Evolutionary conservation across 2,329 filamentous ascomycete genomes (phyloP), one percentile per base, ranked within the genome.

Genomic region (Talaromyces sp.): DNA sequence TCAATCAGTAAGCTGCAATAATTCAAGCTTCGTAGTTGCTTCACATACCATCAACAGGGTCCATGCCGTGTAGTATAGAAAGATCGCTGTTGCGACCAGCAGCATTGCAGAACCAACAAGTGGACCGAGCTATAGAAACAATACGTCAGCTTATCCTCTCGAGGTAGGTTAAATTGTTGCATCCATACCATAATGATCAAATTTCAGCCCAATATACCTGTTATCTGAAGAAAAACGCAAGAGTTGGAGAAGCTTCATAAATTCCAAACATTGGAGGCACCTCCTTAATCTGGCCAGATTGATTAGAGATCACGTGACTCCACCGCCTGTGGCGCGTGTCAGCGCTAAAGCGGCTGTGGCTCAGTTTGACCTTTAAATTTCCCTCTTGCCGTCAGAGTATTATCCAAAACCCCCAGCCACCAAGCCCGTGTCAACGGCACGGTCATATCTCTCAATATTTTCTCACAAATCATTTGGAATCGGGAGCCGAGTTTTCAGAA

Each of bases 11-110:
- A 40, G 45, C 45, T 25, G 8, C n/a, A 10, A 27, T 6, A 11
- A n/a, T 17, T 29, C 36, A 38, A 19, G 19, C 15, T 58, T 31
- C 1, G 2, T 19, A 31, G 2, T 17, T 53, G 22, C 15, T 51
- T 22, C 17, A 54, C 81, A 66, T 87, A 97, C 95, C 91, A 99
- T 98, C 71, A 98, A 86, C 70, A 99, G 86, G 31, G 95, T 97
- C 95, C 95, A 99, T 80, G 97, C 87, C 69, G 92, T 95, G 84
- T 99, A 99, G 87, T 99, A 99, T 74, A 90, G 83, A 78, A 91
- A 92, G 77, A 91, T 86, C 73, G 85, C 84, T 70, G 89, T 88
- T 73, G 89, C 89, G 83, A 85, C 84, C 79, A 91, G 83, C 78
- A 92, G 88, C 89, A 91, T 91, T 79, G 85, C 87, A 80, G 90